phyloP scores from a whole-genome alignment of 1,284 basidiomycete genomes.

The Apiotrichum gamsii region DNA sequence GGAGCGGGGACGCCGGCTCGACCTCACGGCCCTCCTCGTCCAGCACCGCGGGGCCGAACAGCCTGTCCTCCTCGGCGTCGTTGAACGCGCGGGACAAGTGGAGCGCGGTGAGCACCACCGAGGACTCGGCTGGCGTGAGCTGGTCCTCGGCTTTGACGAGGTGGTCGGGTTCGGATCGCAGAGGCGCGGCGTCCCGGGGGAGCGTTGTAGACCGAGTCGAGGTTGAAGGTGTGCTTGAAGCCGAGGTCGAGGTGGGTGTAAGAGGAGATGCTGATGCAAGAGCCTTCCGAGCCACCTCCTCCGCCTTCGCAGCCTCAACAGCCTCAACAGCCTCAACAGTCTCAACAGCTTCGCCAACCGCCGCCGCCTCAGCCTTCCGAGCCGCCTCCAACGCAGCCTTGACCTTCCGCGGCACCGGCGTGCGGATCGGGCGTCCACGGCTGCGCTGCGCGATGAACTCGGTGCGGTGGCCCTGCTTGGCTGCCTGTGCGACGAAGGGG shows the following conservation, averaged over 20 bases:
- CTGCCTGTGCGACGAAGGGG: conserved; percentile 33
- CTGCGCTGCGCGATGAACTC: conserved; percentile 28
- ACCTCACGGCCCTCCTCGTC: conserved; percentile 14
- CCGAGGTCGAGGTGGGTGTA: too few relatives aligned
- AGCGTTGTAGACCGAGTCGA: too few relatives aligned
- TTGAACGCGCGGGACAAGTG: conserved; percentile 27
- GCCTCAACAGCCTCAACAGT: too few relatives aligned
- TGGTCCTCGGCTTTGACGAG: not conserved
- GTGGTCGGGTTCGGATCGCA: not conserved
- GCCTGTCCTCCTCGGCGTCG: conserved; percentile 23
- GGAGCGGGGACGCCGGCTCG: conserved; percentile 15
- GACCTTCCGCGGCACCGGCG: too few relatives aligned
- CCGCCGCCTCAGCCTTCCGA: too few relatives aligned
- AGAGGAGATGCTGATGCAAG: too few relatives aligned
- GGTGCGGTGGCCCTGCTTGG: conserved; percentile 16
- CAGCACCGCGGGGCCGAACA: conserved; percentile 19
- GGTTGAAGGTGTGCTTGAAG: too few relatives aligned
- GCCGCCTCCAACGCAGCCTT: too few relatives aligned
- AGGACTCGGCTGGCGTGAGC: not conserved
- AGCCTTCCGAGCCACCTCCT: too few relatives aligned
- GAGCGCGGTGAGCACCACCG: not conserved
- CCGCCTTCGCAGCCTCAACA: too few relatives aligned
- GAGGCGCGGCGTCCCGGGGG: too few relatives aligned
- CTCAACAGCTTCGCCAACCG: too few relatives aligned
- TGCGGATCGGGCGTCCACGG: conserved; percentile 1